These are phyloP conservation scores for Nitzschia putrida DNA, from an alignment of 108 stramenopile species.

Conservation along the genomic window DNA sequence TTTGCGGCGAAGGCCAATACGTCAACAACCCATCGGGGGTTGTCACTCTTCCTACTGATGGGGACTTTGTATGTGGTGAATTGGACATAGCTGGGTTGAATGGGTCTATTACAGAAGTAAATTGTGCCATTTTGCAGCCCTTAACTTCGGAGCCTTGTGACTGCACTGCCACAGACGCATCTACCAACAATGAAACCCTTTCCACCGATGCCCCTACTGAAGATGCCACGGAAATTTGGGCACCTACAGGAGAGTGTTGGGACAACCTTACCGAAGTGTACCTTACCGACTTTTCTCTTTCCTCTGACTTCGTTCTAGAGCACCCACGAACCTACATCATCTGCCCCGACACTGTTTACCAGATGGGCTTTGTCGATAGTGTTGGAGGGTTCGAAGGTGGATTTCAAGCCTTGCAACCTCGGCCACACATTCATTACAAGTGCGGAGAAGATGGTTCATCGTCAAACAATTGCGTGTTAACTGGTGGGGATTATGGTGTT, in stretches of 20 bases:
- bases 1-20: slow-evolving; percentile 28
- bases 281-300: slow-evolving; percentile 1
- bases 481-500: slow-evolving; percentile 29
- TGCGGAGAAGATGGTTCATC: slow-evolving; percentile 39
- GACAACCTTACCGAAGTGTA: slow-evolving; percentile 12
- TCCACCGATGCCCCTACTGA: neutral
- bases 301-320: neutral
- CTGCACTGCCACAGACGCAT: neutral
- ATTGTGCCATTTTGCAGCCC: slow-evolving; percentile 1
- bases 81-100: neutral
- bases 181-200: neutral
- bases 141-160: slow-evolving; percentile 17
- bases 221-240: slow-evolving; percentile 3
- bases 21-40: slow-evolving; percentile 14
- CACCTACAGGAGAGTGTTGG: slow-evolving; percentile 22
- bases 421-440: slow-evolving; percentile 32
- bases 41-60: neutral
- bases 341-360: slow-evolving; percentile 32
- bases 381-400: slow-evolving; percentile 21
- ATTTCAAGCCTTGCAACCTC: slow-evolving; percentile 18
- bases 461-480: slow-evolving; percentile 31
- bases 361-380: slow-evolving; percentile 21
- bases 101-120: neutral
- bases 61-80: neutral
- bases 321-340: slow-evolving; percentile 19